Evolutionary conservation across 345 rosid genomes (phyloP), one percentile per base, ranked within the genome.

Genomic region (Acer yangbiense): DNA sequence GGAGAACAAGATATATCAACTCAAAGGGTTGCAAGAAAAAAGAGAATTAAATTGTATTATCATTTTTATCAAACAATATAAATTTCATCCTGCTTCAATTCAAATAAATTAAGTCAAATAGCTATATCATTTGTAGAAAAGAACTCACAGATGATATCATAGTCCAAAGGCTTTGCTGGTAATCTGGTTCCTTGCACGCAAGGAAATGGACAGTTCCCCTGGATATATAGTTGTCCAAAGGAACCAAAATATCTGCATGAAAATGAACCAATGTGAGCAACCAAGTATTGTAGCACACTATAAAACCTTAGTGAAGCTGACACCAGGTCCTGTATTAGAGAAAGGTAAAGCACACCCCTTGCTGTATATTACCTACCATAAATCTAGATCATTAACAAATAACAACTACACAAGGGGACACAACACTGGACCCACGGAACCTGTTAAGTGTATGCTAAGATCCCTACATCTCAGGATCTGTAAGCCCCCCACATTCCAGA

Each of bases 171-270:
- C 97, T 91, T 84, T 94, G 97, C 90, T 91, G 98, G 89, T 97
- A 97, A 86, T 93, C 85, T 8, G 98, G 98, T 78, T 93, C 96
- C 86, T 91, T 94, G 93, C 94, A 93, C 25, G 87, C 72, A 68
- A 97, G 92, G 81, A 91, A 97, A 88, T 94, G 93, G 63, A 85
- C 91, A 79, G 97, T 93, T 82, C 98, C 99, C 88, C 98, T 87
- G 17, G 98, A 94, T 82, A 97, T 89, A 78, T 89, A 97, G 82
- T 97, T 97, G 89, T 93, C 99, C 89, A 97, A 83, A 18, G 99
- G 99, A 82, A 92, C 98, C 86, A 94, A 83, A 84, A 97, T 94
- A 88, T 97, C 99, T 97, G 86, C 76, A 83, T 74, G 20, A 72
- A 44, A 55, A 58, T 7, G 71, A 78, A 55, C 18, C 43, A 61